Evolutionary conservation across 1,139 yeast genomes (phyloP), one percentile per base, ranked within the genome.

Genomic region (Taphrina populina): DNA sequence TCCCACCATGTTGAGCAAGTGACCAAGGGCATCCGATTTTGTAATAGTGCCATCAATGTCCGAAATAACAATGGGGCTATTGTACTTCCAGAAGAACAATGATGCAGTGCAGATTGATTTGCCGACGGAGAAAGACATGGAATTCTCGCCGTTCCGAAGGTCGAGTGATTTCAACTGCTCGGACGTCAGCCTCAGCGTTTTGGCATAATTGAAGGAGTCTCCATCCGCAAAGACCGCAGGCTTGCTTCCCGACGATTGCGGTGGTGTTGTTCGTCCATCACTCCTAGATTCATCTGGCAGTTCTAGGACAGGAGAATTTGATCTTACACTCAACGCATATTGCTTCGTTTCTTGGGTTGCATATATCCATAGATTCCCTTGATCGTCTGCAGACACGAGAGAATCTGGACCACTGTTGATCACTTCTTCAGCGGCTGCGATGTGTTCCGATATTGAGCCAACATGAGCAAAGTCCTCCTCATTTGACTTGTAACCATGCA

Each of bases 11-110:
- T 95, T 90, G 68, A 92, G 74, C 1, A 94, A 94, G 70, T 94
- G 99, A 3, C 99, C 99, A 64, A 94, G 74, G 0, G 98, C 98
- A 72, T 94, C 99, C 0, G 96, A 88, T 27, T 58, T 58, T 24
- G 99, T 94, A 62, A 94, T 94, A 1, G 99, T 94, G 15, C 99
- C 99, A 69, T 94, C 99, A 60, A 94, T 92, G 71, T 94, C 99
- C 7, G 96, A 88, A 36, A 92, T 92, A 3, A 94, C 98, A 52
- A 92, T 85, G 1, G 97, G 97, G 0, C 84, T 83, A 58, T 81
- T 76, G 62, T 84, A 77, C 62, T 82, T 82, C 99, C 99, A 92
- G 51, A 88, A 77, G 66, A 77, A 92, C 59, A 94, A 74, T 62
- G 84, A 80, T 0, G 96, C 82, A 8, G 75, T 74, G 15, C 92